phyloP scores from a whole-genome alignment of 345 rosid species.

The Murraya paniculata region DNA sequence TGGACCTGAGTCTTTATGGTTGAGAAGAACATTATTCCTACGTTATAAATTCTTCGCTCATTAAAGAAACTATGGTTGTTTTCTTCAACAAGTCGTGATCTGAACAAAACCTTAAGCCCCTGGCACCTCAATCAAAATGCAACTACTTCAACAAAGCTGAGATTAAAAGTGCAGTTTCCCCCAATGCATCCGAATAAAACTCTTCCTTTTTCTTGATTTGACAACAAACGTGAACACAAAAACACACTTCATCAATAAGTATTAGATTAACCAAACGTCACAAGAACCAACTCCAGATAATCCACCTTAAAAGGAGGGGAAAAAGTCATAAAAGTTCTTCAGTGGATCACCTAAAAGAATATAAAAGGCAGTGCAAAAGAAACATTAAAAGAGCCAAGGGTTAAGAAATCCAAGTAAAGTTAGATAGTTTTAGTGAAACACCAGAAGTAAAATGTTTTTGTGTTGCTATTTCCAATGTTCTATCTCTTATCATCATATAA shows the following conservation, averaged over 20 bases:
- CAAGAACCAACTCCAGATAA: neutral
- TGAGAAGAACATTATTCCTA: no score
- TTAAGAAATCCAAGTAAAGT: neutral
- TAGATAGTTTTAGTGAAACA: neutral
- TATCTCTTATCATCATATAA: constrained; percentile 1
- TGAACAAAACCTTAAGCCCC: neutral
- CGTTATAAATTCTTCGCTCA: neutral
- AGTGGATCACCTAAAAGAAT: neutral
- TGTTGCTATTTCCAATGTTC: neutral
- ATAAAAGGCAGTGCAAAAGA: neutral
- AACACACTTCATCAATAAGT: neutral
- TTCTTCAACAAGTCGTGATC: neutral
- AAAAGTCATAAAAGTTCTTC: neutral
- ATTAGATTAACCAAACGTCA: no score
- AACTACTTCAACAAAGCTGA: neutral
- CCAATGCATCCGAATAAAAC: neutral
- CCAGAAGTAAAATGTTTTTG: neutral
- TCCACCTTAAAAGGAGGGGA: neutral
- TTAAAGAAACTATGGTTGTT: neutral
- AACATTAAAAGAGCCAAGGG: neutral
- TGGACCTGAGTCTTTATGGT: neutral
- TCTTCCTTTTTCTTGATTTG: neutral
- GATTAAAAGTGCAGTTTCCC: neutral
- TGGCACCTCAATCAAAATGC: neutral
- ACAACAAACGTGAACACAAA: neutral